A percentile compares a stretch with the other conserved stretches of the same genome.
phyloP scores from a whole-genome alignment of 805 yeast species.

The Ogataea glucozyma region DNA sequence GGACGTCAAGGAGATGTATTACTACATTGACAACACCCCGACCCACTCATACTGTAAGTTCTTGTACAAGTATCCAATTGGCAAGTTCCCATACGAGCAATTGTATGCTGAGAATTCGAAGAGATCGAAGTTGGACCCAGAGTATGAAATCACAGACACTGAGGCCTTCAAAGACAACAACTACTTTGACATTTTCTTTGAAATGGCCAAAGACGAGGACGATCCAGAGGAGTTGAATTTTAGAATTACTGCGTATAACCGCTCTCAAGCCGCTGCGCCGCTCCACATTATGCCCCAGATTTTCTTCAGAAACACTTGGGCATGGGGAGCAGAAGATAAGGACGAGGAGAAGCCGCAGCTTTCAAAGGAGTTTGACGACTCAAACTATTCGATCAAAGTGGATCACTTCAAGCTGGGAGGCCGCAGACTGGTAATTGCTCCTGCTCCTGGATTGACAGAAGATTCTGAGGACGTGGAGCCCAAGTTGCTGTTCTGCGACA shows the following conservation, averaged over 20 bases:
- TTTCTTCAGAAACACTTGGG: constrained; percentile 86
- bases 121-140: constrained; percentile 66
- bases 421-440: constrained; percentile 69
- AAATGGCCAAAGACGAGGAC: constrained; percentile 82
- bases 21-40: constrained; percentile 88
- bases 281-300: constrained; percentile 83
- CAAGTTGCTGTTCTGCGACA: constrained; percentile 77
- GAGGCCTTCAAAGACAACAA: constrained; percentile 67
- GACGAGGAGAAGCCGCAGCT: constrained; percentile 52
- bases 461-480: constrained; percentile 71
- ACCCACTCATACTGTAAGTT: constrained; percentile 91
- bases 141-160: constrained; percentile 83
- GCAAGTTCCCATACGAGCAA: constrained; percentile 77
- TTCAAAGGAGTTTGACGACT: constrained; percentile 39
- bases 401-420: constrained; percentile 71
- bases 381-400: constrained; percentile 53
- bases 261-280: constrained; percentile 84
- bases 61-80: constrained; percentile 89
- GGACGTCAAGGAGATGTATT: constrained; percentile 85
- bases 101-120: constrained; percentile 65
- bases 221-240: constrained; percentile 80
- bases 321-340: constrained; percentile 68
- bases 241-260: constrained; percentile 83
- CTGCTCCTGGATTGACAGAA: constrained; percentile 74
- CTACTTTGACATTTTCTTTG: constrained; percentile 86